phyloP scores from a whole-genome alignment of 495 filamentous ascomycete species.

The Gamarada debralockiae region DNA sequence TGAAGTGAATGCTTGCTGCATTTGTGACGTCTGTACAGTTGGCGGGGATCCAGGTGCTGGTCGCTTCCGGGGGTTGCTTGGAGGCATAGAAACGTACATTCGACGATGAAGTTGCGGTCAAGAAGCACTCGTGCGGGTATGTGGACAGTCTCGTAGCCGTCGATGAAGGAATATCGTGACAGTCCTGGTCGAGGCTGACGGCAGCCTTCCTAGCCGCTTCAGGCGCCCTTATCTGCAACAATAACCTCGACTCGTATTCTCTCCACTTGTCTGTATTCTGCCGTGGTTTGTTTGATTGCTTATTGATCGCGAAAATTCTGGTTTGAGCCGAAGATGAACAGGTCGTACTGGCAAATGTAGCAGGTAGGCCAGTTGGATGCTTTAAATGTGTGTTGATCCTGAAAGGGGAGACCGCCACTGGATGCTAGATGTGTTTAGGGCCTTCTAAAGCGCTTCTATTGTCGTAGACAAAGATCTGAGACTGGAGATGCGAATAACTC shows the following conservation, averaged over 20 bases:
- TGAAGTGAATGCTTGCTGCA: conserved; percentile 26
- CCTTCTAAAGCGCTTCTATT: conserved; percentile 22
- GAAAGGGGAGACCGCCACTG: conserved; percentile 18
- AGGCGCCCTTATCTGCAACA: neutral
- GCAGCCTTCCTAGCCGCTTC: conserved; percentile 23
- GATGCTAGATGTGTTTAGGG: conserved; percentile 17
- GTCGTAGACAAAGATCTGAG: conserved; percentile 19
- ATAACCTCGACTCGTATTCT: conserved; percentile 2
- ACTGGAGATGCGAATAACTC: conserved; percentile 20
- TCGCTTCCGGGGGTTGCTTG: conserved; percentile 62
- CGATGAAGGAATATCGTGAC: neutral
- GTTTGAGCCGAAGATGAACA: conserved; percentile 12
- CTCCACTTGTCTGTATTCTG: conserved; percentile 2
- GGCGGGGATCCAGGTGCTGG: conserved; percentile 68
- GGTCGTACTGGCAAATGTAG: conserved; percentile 10
- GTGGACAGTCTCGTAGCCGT: neutral
- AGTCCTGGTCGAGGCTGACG: conserved; percentile 26
- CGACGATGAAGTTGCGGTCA: conserved; percentile 12
- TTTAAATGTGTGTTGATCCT: conserved; percentile 13
- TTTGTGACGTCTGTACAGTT: conserved; percentile 11
- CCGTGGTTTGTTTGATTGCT: conserved; percentile 1
- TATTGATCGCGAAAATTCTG: conserved; percentile 15
- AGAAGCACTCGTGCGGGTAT: conserved; percentile 1
- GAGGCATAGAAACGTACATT: conserved; percentile 26
- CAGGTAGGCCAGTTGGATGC: neutral